Percentiles rank a stretch among this genome's conserved stretches.
Conservation (phyloP, 2,329 filamentous ascomycete species). For the Lachnellula arida region DNA sequence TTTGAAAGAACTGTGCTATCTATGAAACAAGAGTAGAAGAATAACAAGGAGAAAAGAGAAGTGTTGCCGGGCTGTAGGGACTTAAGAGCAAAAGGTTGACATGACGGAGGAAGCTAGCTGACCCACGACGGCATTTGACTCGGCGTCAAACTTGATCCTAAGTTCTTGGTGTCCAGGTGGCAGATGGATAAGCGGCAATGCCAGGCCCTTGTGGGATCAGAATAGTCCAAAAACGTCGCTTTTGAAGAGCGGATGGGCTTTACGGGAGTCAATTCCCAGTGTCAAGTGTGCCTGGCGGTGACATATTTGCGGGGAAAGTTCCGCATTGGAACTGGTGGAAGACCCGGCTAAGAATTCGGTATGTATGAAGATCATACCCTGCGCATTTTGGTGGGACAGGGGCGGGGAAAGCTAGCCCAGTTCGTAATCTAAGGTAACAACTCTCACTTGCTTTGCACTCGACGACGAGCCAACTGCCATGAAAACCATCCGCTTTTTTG, state of each 20-base stretch:
- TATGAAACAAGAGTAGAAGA: not conserved
- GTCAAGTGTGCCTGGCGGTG: not conserved
- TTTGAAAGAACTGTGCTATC: not conserved
- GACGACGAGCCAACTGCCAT: too few relatives aligned
- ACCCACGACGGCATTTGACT: slow-evolving; percentile 19
- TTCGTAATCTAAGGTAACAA: too few relatives aligned
- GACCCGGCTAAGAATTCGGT: slow-evolving; percentile 11
- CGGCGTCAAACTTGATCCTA: slow-evolving; percentile 2
- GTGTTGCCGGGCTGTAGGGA: not conserved
- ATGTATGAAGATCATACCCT: not conserved
- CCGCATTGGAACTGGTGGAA: not conserved
- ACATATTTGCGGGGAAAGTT: slow-evolving; percentile 12
- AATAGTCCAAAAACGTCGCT: slow-evolving; percentile 4
- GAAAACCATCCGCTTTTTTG: too few relatives aligned
- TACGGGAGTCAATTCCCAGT: slow-evolving; percentile 4
- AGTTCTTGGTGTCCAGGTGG: slow-evolving; percentile 4
- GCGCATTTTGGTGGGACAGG: not conserved
- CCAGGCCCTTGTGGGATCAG: slow-evolving; percentile 1
- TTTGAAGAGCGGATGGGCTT: slow-evolving; percentile 8
- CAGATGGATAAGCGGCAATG: slow-evolving; percentile 5
- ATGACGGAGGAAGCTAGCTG: slow-evolving; percentile 13
- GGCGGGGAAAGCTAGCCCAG: not conserved
- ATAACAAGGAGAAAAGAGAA: not conserved
- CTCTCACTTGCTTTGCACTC: too few relatives aligned
- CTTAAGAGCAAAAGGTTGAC: not conserved